Evolutionary conservation across 1,284 basidiomycete genomes (phyloP), one percentile per base, ranked within the genome.

Genomic region (Ustilago vetiveriae): DNA sequence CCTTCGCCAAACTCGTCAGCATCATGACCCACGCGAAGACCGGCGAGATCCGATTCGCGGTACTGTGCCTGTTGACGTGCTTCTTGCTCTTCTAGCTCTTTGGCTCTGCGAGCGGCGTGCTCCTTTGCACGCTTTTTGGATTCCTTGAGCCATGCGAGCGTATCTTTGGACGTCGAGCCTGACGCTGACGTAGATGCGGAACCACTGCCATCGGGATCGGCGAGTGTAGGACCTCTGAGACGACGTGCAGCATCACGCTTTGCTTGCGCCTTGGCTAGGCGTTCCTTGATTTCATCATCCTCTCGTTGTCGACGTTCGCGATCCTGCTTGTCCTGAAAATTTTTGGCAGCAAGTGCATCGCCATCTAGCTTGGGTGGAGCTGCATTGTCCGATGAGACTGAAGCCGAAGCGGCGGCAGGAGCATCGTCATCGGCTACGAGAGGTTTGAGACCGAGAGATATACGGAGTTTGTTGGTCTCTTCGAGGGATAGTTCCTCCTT

Each of bases 401-500:
- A n/a, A 9, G 13, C 13, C 21, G 29, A 26, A 17, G 43, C 8
- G 4, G 57, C n/a, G n/a, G 74, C 85, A n/a, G 58, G 53, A 5
- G 63, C 57, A 47, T 70, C 70, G 10, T 74, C n/a, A n/a, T n/a
- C 74, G 89, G 88, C 23, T 83, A 89, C 90, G 54, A 98, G 88
- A 32, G 95, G 95, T 82, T 94, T 92, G 67, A 99, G 89, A 75
- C 96, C 96, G 39, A 98, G 87, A 8, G 89, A 90, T 67, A 96
- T 88, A 85, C 96, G 92, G 82, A 97, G 92, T 84, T 91, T 93
- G 86, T 98, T 98, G 51, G 94, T 97, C 87, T 98, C 96, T 82
- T 97, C 94, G 81, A 98, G 88, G 74, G 91, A 90, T 82, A 96
- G 90, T 81, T 90, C 90, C 83, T 93, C 90, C 56, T 83, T 83